A percentile compares a stretch with the other conserved stretches of the same genome.
Evolutionary conservation across 1,139 yeast species (phyloP).

Genomic region (Pneumocystis canis): DNA sequence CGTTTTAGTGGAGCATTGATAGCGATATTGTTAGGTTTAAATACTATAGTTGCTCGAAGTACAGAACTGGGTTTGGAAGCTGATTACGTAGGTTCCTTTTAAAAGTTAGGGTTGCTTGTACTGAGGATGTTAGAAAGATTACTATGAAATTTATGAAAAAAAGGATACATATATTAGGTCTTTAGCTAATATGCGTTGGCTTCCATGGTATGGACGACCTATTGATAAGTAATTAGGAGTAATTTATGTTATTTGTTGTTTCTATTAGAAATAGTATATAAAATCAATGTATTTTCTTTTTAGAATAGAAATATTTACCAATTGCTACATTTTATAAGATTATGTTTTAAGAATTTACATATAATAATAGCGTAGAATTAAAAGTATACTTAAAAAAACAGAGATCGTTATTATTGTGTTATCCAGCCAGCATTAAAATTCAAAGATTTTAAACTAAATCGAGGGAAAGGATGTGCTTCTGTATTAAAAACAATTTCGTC

Average conservation of each 20-base stretch:
- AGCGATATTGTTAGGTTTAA: not conserved
- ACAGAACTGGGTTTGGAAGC: not conserved
- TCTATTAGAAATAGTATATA: not conserved
- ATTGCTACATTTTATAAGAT: too few species aligned
- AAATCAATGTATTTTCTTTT: not conserved
- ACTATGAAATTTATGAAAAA: not conserved
- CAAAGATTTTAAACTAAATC: not conserved
- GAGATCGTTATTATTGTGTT: not conserved
- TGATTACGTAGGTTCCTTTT: not conserved
- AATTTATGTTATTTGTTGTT: not conserved
- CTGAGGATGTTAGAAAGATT: not conserved
- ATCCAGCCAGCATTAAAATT: not conserved
- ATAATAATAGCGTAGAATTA: too few species aligned
- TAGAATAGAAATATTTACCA: too few species aligned
- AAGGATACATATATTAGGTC: not conserved
- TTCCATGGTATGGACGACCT: not conserved
- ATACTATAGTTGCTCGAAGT: not conserved
- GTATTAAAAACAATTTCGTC: conserved; percentile 70
- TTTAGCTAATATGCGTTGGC: not conserved
- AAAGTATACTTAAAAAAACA: too few species aligned
- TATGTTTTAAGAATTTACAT: too few species aligned
- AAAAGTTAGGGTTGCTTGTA: not conserved
- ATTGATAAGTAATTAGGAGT: not conserved
- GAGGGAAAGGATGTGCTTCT: conserved; percentile 65
- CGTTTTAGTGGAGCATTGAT: not conserved